These are phyloP conservation scores for Ophiostoma triangulosporum DNA, from an alignment of 2,329 filamentous ascomycete genomes.

Conservation along the genomic window DNA sequence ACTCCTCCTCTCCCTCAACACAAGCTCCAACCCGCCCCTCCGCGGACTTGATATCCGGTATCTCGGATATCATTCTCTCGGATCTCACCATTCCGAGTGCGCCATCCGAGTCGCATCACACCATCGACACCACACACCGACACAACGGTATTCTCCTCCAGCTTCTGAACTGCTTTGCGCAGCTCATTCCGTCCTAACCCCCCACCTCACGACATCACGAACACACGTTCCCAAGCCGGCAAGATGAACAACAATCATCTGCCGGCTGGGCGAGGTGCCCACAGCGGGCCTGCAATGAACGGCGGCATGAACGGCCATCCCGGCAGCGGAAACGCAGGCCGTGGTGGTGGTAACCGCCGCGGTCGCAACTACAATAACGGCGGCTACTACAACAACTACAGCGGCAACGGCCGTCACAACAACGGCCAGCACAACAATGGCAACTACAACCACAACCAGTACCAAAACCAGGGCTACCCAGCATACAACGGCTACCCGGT, in stretches of 20 bases:
- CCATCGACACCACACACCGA: conserved; percentile 19
- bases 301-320: conserved; percentile 17
- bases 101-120: conserved; percentile 11
- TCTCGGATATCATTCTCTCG: not conserved
- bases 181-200: not conserved
- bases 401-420: conserved; percentile 18
- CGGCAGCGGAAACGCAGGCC: conserved; percentile 16
- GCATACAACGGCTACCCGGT: conserved; percentile 34
- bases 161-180: not conserved
- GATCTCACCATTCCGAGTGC: conserved; percentile 1
- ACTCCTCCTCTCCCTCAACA: not conserved
- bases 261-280: conserved; percentile 54
- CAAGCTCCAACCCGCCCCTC: not conserved
- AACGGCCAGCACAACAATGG: conserved; percentile 14
- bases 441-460: conserved; percentile 23
- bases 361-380: conserved; percentile 14
- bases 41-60: not conserved
- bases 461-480: conserved; percentile 33
- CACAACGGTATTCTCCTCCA: conserved; percentile 8
- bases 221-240: conserved; percentile 42
- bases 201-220: not conserved
- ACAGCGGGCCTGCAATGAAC: conserved; percentile 28
- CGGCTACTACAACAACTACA: conserved; percentile 7
- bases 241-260: conserved; percentile 68
- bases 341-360: conserved; percentile 24